These are phyloP conservation scores for Auxenochlorella pyrenoidosa DNA, from an alignment of 139 green algal genomes.

Conservation along the genomic window DNA sequence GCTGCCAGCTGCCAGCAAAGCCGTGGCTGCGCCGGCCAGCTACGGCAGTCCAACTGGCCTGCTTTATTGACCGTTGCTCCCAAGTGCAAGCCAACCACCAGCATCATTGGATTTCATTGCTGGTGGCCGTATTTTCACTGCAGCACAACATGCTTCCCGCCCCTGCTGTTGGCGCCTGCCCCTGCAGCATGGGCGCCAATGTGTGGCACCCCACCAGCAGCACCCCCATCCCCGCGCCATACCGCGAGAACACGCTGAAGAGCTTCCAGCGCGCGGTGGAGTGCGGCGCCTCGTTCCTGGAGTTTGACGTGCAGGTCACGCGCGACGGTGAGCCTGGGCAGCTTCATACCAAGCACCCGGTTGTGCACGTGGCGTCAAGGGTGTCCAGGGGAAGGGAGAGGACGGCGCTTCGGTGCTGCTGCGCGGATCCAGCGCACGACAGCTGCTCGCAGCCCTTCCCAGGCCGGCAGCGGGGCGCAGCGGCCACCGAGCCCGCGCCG, in stretches of 20 bases:
- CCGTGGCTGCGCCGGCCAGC: neutral
- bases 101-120: too few species aligned
- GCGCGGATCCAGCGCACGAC: too few species aligned
- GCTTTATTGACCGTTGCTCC: too few species aligned
- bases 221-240: conserved; percentile 35
- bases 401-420: too few species aligned
- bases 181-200: conserved; percentile 73
- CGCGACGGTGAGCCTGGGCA: conserved; percentile 51
- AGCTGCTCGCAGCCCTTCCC: too few species aligned
- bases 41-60: neutral
- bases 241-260: conserved; percentile 84
- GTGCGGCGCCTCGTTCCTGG: conserved; percentile 80
- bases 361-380: neutral
- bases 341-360: neutral
- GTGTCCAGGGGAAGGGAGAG: neutral
- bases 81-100: too few species aligned
- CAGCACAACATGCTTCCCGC: neutral
- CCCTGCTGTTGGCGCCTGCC: neutral
- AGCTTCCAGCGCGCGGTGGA: conserved; percentile 73
- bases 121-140: too few species aligned
- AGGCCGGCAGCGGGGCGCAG: too few species aligned
- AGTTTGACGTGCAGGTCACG: conserved; percentile 90
- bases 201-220: conserved; percentile 34
- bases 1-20: neutral
- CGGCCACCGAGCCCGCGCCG: neutral